Evolutionary conservation across 108 stramenopile species (phyloP).

Genomic region (Mediolabrus comicus): DNA sequence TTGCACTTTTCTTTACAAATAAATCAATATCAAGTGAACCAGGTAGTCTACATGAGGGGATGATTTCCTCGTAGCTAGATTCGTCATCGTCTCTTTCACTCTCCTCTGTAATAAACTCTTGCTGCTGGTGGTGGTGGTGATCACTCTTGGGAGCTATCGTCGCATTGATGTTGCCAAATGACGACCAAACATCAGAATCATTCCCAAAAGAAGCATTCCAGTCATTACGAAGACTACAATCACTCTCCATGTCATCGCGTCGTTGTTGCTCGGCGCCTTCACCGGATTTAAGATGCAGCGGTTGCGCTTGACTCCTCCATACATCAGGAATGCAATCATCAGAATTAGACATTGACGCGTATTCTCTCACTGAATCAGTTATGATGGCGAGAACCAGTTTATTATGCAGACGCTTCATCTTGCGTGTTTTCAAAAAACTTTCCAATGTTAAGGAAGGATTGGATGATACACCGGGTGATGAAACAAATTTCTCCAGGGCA

Average conservation of each 20-base stretch:
- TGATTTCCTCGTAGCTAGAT: constrained; percentile 1
- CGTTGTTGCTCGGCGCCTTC: constrained; percentile 1
- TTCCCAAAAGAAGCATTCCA: neutral
- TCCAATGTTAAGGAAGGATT: constrained; percentile 23
- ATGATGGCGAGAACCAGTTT: constrained; percentile 52
- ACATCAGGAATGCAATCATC: neutral
- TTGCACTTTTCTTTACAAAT: constrained; percentile 42
- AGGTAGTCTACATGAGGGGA: constrained; percentile 54
- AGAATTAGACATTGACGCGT: neutral
- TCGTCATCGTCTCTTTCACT: neutral
- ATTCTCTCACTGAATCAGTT: neutral
- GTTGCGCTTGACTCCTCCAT: neutral
- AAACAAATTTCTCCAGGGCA: constrained; percentile 37
- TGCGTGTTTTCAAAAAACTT: constrained; percentile 57
- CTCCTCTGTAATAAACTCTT: neutral
- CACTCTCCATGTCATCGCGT: neutral
- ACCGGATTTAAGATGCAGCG: neutral
- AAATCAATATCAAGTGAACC: constrained; percentile 69
- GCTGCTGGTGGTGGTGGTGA: neutral
- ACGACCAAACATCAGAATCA: neutral
- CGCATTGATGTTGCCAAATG: constrained; percentile 19
- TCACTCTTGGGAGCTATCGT: neutral
- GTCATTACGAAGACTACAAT: neutral
- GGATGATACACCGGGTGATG: neutral
- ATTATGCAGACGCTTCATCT: constrained; percentile 74